Conservation (phyloP, 2,329 filamentous ascomycete genomes). For the Ilyonectria mors-panacis region DNA sequence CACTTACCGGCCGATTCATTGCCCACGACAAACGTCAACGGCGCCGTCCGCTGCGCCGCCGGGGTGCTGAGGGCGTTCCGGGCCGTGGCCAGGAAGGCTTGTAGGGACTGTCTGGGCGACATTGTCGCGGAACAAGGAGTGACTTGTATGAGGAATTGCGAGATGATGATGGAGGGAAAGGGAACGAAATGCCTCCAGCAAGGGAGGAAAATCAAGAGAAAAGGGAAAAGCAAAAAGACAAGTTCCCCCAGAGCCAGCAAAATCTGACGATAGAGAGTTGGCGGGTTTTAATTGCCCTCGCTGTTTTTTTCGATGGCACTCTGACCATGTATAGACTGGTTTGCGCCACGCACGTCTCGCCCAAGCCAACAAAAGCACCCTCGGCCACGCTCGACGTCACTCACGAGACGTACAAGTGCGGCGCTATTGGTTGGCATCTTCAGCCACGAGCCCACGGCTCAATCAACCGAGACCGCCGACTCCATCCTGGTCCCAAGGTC, state of each 20-base stretch:
- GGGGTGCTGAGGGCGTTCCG: slow-evolving; percentile 62
- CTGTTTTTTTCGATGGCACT: neutral
- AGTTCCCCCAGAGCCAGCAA: neutral
- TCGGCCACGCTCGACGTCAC: neutral
- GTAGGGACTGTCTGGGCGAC: slow-evolving; percentile 40
- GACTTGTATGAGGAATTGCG: neutral
- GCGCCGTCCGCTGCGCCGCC: slow-evolving; percentile 59
- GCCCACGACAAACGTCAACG: slow-evolving; percentile 74
- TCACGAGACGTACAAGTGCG: neutral
- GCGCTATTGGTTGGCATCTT: neutral
- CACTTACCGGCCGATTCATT: slow-evolving; percentile 76
- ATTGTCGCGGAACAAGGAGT: slow-evolving; percentile 36
- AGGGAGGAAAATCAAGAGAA: neutral
- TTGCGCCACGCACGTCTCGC: neutral
- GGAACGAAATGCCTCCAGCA: neutral
- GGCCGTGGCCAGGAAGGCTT: slow-evolving; percentile 66
- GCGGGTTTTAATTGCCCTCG: neutral
- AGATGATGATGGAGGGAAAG: neutral
- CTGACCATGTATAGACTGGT: neutral
- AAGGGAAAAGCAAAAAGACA: neutral
- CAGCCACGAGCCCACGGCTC: neutral
- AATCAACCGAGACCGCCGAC: neutral
- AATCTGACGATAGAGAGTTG: neutral
- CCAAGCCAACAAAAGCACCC: neutral
- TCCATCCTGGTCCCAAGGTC: neutral